Base-by-base conservation (phyloP, 352 stramenopile genomes). In the Thalassiosira sp. region DNA sequence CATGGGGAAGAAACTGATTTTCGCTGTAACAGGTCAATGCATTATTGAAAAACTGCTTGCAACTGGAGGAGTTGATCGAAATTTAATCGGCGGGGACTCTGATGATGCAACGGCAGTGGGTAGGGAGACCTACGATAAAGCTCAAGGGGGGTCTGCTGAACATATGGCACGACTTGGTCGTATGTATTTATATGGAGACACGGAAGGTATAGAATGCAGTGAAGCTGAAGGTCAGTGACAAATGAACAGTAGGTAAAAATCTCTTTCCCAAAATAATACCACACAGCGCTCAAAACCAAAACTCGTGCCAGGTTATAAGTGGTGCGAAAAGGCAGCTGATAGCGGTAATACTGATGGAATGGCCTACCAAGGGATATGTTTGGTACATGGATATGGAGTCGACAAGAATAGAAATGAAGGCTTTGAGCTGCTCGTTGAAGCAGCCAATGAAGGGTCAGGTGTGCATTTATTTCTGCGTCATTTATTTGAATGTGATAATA, bases 381-480 rank as follows among this genome's bases (percentile, higher is more conserved):
- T 59, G 45, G 42, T 77, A 31, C 56, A 70, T 64, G 67, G 67
- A 5, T 24, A 52, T 24, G 62, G 57, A 8, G 31, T 57, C 33
- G 22, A 71, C 37, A 71, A 68, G 28, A 61, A 79, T 46, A 53
- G 56, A 60, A 52, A 2, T 53, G 31, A 49, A 28, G 70, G 60
- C 7, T 72, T 58, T 56, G 70, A 72, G 27, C 11, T 62, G 7
- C 70, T 79, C 28, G 42, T 72, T 20, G 59, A 72, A 27, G 70
- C 70, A 46, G 40, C 43, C 25, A 48, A 22, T 24, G 52, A 72
- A 40, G 70, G 54, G n/a, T 67, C 60, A 56, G 61, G 69, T 78
- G 67, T 69, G 15, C 25, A 52, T 33, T 37, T 51, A 1, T 46
- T 27, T 57, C 10, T 33, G 10, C 5, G 15, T 35, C 16, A 6